These are phyloP conservation scores for Tuber borchii DNA, from an alignment of 495 filamentous ascomycete genomes.

Conservation along the genomic window DNA sequence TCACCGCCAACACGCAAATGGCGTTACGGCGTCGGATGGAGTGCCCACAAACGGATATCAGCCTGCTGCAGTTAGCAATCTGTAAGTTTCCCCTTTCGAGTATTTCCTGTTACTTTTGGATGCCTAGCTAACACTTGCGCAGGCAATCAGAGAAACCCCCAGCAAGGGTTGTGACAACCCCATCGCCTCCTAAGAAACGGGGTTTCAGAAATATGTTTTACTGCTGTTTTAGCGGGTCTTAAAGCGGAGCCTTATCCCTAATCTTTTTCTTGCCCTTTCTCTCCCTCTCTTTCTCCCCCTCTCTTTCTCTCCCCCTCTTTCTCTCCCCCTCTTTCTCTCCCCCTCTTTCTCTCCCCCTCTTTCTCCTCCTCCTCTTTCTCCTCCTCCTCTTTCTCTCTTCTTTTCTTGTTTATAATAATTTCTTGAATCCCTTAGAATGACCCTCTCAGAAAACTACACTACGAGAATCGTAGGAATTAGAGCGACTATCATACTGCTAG, in stretches of 20 bases:
- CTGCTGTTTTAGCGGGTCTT: not conserved
- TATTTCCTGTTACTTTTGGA: not conserved
- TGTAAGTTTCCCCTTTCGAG: not conserved
- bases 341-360: too few relatives aligned
- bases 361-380: too few relatives aligned
- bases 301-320: too few relatives aligned
- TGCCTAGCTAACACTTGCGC: not conserved
- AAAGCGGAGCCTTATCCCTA: not conserved
- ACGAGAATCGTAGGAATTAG: not conserved
- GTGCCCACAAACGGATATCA: not conserved
- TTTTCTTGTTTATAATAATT: not conserved
- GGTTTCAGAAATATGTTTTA: not conserved
- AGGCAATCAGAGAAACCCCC: not conserved
- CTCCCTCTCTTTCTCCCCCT: not conserved
- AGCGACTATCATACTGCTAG: not conserved
- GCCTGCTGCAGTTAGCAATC: not conserved
- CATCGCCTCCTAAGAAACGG: not conserved
- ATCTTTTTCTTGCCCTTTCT: not conserved
- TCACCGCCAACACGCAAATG: not conserved
- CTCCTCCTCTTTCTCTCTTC: too few relatives aligned
- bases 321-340: too few relatives aligned
- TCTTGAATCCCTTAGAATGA: not conserved
- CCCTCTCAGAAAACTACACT: not conserved
- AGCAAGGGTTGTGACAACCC: not conserved
- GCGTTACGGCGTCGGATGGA: not conserved